A percentile compares a stretch with the other conserved stretches of the same genome.
These are phyloP conservation scores for Fusarium sarcochroum DNA, from an alignment of 2,329 filamentous ascomycete genomes.

Conservation along the genomic window DNA sequence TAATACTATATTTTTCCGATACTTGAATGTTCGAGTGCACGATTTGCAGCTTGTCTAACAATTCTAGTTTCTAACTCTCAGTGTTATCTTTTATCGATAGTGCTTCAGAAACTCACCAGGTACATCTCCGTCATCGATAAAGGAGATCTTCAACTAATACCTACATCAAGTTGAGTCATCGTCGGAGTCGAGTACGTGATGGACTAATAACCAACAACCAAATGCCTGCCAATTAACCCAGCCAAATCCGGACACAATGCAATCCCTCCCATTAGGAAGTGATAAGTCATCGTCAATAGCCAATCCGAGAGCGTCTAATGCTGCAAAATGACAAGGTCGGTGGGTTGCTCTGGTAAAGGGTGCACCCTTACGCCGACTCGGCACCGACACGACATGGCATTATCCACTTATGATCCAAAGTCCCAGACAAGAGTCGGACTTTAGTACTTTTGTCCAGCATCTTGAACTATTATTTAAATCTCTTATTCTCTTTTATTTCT, in stretches of 20 bases:
- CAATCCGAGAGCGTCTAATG: background rate
- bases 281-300: background rate
- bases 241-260: slow-evolving; percentile 9
- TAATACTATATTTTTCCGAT: too few relatives aligned
- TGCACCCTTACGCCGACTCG: slow-evolving; percentile 32
- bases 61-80: too few relatives aligned
- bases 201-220: background rate
- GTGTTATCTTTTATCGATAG: too few relatives aligned
- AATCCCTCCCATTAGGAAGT: background rate
- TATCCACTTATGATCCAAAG: slow-evolving; percentile 17
- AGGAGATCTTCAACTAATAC: too few relatives aligned
- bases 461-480: slow-evolving; percentile 25
- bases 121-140: too few relatives aligned
- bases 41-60: too few relatives aligned
- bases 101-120: too few relatives aligned
- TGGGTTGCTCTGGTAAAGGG: background rate
- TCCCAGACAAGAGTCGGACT: slow-evolving; percentile 6
- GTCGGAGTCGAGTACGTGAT: background rate
- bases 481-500: background rate
- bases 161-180: background rate
- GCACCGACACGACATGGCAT: slow-evolving; percentile 28
- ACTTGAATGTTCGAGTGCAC: too few relatives aligned
- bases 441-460: slow-evolving; percentile 13
- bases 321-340: background rate
- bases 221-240: background rate